phyloP scores from a whole-genome alignment of 306 rosid species.

The Fragaria nilgerrensis region DNA sequence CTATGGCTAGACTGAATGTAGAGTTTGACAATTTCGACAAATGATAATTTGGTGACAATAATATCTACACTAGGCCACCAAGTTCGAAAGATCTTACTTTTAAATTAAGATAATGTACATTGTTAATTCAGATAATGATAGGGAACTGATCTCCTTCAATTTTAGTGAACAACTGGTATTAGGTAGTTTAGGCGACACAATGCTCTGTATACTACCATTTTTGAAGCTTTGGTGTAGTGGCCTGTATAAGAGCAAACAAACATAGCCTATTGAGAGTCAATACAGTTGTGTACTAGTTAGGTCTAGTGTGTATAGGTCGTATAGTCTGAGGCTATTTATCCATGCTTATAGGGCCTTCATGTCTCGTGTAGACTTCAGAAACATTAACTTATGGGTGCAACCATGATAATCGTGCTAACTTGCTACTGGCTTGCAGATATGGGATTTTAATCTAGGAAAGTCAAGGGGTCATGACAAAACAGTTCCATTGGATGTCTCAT shows the following conservation, averaged over 20 bases:
- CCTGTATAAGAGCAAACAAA: not conserved
- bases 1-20: not conserved
- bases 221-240: too few relatives aligned
- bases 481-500: conserved; percentile 33
- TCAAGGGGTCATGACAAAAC: conserved; percentile 43
- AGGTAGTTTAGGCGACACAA: not conserved
- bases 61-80: not conserved
- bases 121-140: not conserved
- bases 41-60: not conserved
- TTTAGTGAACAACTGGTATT: not conserved
- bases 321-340: not conserved
- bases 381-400: not conserved
- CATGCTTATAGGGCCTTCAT: not conserved
- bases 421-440: conserved; percentile 44
- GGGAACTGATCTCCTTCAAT: not conserved
- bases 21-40: not conserved
- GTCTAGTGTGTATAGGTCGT: not conserved
- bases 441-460: conserved; percentile 62
- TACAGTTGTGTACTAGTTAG: not conserved
- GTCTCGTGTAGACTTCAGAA: not conserved
- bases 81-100: not conserved
- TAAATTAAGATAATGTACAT: not conserved
- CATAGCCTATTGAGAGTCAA: not conserved
- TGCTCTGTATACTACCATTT: not conserved
- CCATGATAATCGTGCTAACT: conserved; percentile 10